Percentiles rank a stretch among this genome's conserved stretches.
Conservation (phyloP, 2,329 filamentous ascomycete species). For the Microdochium bolleyi region DNA sequence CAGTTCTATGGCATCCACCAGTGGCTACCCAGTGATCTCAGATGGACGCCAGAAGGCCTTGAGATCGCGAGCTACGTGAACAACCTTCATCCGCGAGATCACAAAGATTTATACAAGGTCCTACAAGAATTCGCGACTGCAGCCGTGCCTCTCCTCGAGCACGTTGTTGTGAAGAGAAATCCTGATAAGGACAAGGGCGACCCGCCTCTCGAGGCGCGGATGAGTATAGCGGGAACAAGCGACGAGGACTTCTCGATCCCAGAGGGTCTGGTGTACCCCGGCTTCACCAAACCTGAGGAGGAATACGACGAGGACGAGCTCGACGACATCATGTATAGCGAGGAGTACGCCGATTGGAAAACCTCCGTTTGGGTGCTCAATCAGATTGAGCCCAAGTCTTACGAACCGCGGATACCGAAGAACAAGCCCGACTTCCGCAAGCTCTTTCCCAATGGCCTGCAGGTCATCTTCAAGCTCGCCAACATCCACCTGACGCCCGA, state of each 20-base stretch:
- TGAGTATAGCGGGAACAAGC: conserved; percentile 1
- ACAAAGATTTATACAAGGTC: conserved; percentile 28
- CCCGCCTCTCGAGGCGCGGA: conserved; percentile 3
- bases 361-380: conserved; percentile 3
- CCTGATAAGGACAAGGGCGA: background rate
- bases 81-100: conserved; percentile 37
- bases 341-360: conserved; percentile 6
- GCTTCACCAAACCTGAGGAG: conserved; percentile 2
- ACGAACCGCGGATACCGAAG: conserved; percentile 1
- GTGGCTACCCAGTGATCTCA: conserved; percentile 42
- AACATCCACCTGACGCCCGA: conserved; percentile 54
- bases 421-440: conserved; percentile 14
- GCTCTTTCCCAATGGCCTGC: conserved; percentile 31
- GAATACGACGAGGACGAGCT: conserved; percentile 3
- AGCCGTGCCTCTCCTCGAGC: conserved; percentile 37
- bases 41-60: conserved; percentile 25
- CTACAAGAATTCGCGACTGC: conserved; percentile 32
- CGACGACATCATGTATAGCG: background rate
- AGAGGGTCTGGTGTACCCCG: conserved; percentile 10
- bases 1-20: conserved; percentile 23
- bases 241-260: conserved; percentile 5
- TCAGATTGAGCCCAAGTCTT: conserved; percentile 12
- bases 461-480: conserved; percentile 57
- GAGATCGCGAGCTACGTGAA: conserved; percentile 44
- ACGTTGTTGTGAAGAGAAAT: conserved; percentile 3